These are phyloP conservation scores for Fusarium stilboides DNA, from an alignment of 2,329 filamentous ascomycete genomes.

Conservation along the genomic window DNA sequence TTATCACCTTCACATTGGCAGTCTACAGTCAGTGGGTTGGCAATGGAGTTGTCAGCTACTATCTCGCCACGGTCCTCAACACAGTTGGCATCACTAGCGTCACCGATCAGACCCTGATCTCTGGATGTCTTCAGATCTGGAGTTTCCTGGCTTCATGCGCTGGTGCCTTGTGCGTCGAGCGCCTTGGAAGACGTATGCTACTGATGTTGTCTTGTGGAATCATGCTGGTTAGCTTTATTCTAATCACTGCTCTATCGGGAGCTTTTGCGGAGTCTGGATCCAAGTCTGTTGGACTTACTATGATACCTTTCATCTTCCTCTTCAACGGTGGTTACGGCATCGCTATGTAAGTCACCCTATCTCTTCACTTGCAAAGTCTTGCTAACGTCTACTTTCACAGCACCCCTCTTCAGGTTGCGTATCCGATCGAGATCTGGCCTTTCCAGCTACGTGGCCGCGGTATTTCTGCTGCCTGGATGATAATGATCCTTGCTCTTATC, in stretches of 20 bases:
- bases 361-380: accelerated
- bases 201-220: conserved; percentile 18
- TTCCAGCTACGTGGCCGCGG: conserved; percentile 27
- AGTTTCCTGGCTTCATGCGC: conserved; percentile 24
- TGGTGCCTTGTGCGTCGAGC: conserved; percentile 9
- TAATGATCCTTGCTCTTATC: conserved; percentile 21
- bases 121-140: conserved; percentile 25
- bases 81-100: conserved; percentile 25
- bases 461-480: conserved; percentile 27
- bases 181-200: conserved; percentile 11
- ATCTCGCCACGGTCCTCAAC: conserved; percentile 5
- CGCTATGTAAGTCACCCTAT: neutral
- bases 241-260: conserved; percentile 24
- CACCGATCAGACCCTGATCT: conserved; percentile 30
- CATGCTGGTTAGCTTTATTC: conserved; percentile 24
- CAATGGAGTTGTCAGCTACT: conserved; percentile 30
- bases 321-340: conserved; percentile 29
- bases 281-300: conserved; percentile 19
- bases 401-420: conserved; percentile 24
- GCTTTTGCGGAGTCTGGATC: conserved; percentile 17
- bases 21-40: conserved; percentile 29
- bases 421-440: conserved; percentile 25
- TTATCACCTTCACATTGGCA: conserved; percentile 17
- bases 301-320: conserved; percentile 25
- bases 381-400: neutral